Base-by-base conservation (phyloP, 495 filamentous ascomycete genomes). In the Lophium mytilinum region DNA sequence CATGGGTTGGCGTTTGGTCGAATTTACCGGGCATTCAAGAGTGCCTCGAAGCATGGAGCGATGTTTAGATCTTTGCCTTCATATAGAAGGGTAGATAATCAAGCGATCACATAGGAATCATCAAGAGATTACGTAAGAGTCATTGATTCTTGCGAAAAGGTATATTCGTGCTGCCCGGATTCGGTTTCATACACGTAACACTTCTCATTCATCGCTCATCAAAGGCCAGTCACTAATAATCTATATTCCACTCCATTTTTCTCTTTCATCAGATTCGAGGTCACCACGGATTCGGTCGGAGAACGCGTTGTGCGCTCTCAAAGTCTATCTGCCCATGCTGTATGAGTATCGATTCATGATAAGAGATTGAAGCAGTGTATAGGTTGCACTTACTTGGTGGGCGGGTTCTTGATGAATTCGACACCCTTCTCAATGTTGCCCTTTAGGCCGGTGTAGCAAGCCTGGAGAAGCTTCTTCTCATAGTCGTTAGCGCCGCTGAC, bases 381-480 rank as follows among this genome's bases (percentile, higher is more conserved):
- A 19, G 11, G 2, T 42, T 12, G 15, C 15, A 62, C 63, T 57
- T 47, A 66, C 63, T 66, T 66, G 30, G 45, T 24, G 14, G 87
- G 82, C 61, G 90, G 82, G 78, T 85, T 90, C 80, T 90, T 81
- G 69, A 79, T 82, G 69, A 97, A 98, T 66, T 86, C 83, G 63
- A 96, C 75, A 65, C 93, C 93, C 81, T 96, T 96, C 64, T 81
- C 73, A 67, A 98, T 95, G 75, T 96, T 98, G 76, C 80, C 84
- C 80, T 89, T 87, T 34, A 98, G 79, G 52, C 82, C 93, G 60
- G 76, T 73, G 64, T 85, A 77, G 69, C 79, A 82, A 60, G 78
- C 81, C 62, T 88, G 81, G 55, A 98, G 83, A 52, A 98, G 83
- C 61, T 80, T 79, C 83, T 93, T 86, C 83, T 97, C 93, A 70